These are phyloP conservation scores for Gaertneriomyces semiglobifer DNA, from an alignment of 192 early-diverging fungal genomes.

Conservation along the genomic window DNA sequence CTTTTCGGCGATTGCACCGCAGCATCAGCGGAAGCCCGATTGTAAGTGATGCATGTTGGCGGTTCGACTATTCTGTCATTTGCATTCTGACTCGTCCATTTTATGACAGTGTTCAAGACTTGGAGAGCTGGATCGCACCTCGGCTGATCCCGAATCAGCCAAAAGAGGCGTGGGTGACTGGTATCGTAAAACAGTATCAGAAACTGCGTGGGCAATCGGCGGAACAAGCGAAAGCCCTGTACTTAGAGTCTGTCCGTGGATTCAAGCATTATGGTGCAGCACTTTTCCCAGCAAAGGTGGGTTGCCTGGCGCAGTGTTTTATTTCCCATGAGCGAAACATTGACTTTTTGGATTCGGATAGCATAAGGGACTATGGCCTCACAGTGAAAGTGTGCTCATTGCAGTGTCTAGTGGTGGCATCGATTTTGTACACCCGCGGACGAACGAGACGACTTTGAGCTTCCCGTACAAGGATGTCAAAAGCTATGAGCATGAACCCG, in stretches of 20 bases:
- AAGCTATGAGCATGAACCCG: slow-evolving; percentile 30
- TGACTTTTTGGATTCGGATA: slow-evolving; percentile 19
- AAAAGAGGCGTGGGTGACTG: slow-evolving; percentile 36
- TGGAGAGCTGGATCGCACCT: slow-evolving; percentile 37
- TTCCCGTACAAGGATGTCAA: slow-evolving; percentile 41
- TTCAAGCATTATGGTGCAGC: slow-evolving; percentile 47
- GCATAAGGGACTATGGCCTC: slow-evolving; percentile 43
- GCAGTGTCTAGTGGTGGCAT: slow-evolving; percentile 42
- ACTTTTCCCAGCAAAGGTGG: slow-evolving; percentile 44
- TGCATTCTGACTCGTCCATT: neutral
- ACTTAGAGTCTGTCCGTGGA: slow-evolving; percentile 39
- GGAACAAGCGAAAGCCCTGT: slow-evolving; percentile 38
- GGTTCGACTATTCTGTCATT: neutral
- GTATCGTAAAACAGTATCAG: slow-evolving; percentile 45
- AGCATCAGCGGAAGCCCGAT: slow-evolving; percentile 18
- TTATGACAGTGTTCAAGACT: slow-evolving; percentile 23
- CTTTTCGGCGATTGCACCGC: slow-evolving; percentile 46
- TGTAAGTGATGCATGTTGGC: slow-evolving; percentile 26
- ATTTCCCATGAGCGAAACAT: neutral
- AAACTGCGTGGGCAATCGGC: slow-evolving; percentile 30
- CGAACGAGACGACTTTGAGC: slow-evolving; percentile 39
- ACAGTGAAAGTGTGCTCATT: slow-evolving; percentile 45
- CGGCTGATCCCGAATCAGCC: slow-evolving; percentile 39
- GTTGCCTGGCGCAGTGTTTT: slow-evolving; percentile 4
- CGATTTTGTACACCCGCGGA: slow-evolving; percentile 44